Evolutionary conservation across 2,329 filamentous ascomycete genomes (phyloP), one percentile per base, ranked within the genome.

Genomic region (Nemania bipapillata): DNA sequence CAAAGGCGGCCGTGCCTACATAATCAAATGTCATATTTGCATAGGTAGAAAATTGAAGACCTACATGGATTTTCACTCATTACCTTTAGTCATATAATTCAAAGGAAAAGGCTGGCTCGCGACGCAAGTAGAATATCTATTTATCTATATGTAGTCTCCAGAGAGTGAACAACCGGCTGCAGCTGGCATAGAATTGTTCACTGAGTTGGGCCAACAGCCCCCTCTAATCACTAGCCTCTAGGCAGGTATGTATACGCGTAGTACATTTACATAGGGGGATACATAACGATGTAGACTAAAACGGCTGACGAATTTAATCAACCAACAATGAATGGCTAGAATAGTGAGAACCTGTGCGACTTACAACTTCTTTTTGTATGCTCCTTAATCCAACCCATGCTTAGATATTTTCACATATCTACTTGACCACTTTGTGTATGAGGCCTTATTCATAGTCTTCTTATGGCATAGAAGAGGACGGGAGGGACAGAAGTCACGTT

Each of bases 11-110:
- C 8, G 24, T 20, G 22, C 55, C 40, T 59, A 70, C 15, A 70
- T 69, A 66, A 55, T 54, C 58, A 61, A 70, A 45, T 68, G 62
- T 30, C 50, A 68, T 68, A 70, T 68, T n/a, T 50, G 57, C 65
- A 70, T 67, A 68, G 60, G 56, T 65, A 65, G 56, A 37, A 65
- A 70, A 40, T 54, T 45, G 40, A 69, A 66, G 40, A 63, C 20
- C 35, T 50, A 61, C 37, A 20, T 53, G 45, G n/a, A n/a, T n/a
- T 30, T 45, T 24, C n/a, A 26, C 42, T 45, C 40, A 56, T 24
- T 47, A 4, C 11, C 37, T 35, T 35, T 35, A 40, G 17, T 8
- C 37, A 35, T 35, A 35, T 35, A 35, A 35, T 35, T 35, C 11
- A 35, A 35, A 6, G 37, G n/a, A n/a, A n/a, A n/a, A n/a, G n/a